These are phyloP conservation scores for Aureobasidium sp. DNA, from an alignment of 2,329 filamentous ascomycete species.

Conservation along the genomic window DNA sequence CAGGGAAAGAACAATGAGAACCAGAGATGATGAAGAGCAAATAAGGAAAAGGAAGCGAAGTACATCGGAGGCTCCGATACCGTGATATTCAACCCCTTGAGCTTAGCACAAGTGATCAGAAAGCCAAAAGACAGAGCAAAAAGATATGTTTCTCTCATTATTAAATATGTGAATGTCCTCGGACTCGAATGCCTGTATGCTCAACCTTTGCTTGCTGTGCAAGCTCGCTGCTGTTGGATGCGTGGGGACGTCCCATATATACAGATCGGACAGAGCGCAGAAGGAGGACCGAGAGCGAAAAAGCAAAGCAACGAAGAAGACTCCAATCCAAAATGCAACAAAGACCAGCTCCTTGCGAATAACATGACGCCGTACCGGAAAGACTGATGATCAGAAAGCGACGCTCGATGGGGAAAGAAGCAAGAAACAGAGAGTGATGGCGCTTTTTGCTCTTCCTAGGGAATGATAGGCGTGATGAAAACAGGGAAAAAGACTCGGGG, in stretches of 20 bases:
- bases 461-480: constrained; percentile 2
- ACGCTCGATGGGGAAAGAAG: background rate
- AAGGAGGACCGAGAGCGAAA: background rate
- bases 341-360: constrained; percentile 4
- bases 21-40: too few relatives aligned
- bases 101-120: too few relatives aligned
- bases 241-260: background rate
- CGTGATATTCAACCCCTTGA: too few relatives aligned
- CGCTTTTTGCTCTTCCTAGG: constrained; percentile 6
- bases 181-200: background rate
- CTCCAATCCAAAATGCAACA: constrained; percentile 10
- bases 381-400: background rate
- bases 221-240: background rate
- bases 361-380: background rate
- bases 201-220: background rate
- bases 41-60: too few relatives aligned
- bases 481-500: background rate
- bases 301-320: background rate
- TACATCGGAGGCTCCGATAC: too few relatives aligned
- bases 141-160: background rate
- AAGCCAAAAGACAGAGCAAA: too few relatives aligned
- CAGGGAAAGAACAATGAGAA: too few relatives aligned
- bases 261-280: background rate
- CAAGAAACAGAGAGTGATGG: constrained; percentile 7
- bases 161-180: background rate